Base-by-base conservation (phyloP, 1,139 yeast species). In the Zygosaccharomyces pseudobailii region DNA sequence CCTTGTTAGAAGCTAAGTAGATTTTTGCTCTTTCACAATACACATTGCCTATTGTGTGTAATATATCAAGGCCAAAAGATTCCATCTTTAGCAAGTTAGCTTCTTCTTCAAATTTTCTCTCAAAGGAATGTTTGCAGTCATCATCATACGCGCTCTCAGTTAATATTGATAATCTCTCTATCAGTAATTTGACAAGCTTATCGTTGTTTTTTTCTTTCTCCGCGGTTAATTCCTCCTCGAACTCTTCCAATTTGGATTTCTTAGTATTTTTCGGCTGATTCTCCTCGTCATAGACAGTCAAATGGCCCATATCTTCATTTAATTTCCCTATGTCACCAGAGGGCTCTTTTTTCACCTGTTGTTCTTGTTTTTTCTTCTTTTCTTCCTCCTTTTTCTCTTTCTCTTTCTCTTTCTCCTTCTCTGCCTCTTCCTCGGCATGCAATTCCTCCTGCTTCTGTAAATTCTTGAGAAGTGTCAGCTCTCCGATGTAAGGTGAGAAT, bases 61-160 rank as follows among this genome's bases (percentile, higher is more conserved):
- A 75, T 40, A 90, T 84, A 63, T 90, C 96, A 44, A 89, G 71
- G 6, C 97, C 97, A 70, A 90, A 92, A 44, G 96, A 87, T 68
- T 90, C 97, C 86, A 88, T 82, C 63, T 90, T 90, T 53, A 92
- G 76, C 40, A 85, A 76, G 61, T 89, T 95, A 1, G 96, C 96
- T 67, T 90, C 97, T 55, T 84, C 78, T 55, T 75, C 77, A 61
- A 86, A 78, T 66, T 89, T 88, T 47, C 76, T 78, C 52, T 74
- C 73, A 67, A 88, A 90, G 0, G 95, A 80, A 28, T 71, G 70
- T 13, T 81, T 79, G 34, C 89, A 85, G 50, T 80, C 89, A 1
- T 70, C 76, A 41, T 78, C 79, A 74, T 84, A 83, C 53, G 81
- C 86, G 2, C 96, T 84, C 66, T 90, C 97, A 0, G 97, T 88